Percentiles rank a stretch among this genome's conserved stretches.
Conservation (phyloP, 257 asterid genomes). For the Verbena officinalis region DNA sequence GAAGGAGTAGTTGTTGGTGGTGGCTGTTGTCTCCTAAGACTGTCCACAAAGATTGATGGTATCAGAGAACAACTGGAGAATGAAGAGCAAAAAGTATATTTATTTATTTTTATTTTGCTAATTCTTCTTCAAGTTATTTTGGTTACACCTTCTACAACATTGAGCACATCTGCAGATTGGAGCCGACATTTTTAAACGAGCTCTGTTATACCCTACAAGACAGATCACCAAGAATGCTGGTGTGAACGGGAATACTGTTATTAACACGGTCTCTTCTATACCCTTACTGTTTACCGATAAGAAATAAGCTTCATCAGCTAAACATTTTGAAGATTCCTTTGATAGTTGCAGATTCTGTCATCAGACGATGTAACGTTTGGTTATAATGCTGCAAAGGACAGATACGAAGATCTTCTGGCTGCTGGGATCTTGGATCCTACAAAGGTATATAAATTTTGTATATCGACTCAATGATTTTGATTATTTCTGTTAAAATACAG, state of each 20-base stretch:
- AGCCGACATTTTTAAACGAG: constrained; percentile 75
- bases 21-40: constrained; percentile 82
- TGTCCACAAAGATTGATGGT: constrained; percentile 60
- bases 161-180: constrained; percentile 59
- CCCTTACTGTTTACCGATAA: background rate
- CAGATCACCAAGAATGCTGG: constrained; percentile 91
- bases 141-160: background rate
- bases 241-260: constrained; percentile 62
- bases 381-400: constrained; percentile 75
- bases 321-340: constrained; percentile 3
- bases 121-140: background rate
- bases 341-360: constrained; percentile 62
- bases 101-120: background rate
- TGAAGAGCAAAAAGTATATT: constrained; percentile 69
- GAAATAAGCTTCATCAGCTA: background rate
- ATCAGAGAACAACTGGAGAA: constrained; percentile 62
- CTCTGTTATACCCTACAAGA: constrained; percentile 73
- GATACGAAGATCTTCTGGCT: constrained; percentile 83
- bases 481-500: background rate
- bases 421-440: constrained; percentile 84
- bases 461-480: background rate
- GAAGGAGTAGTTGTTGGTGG: constrained; percentile 95
- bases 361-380: constrained; percentile 62
- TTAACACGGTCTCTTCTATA: constrained; percentile 54
- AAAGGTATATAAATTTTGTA: constrained; percentile 47